Conservation (phyloP, 2,329 filamentous ascomycete genomes). For the Aureobasidium sp. region DNA sequence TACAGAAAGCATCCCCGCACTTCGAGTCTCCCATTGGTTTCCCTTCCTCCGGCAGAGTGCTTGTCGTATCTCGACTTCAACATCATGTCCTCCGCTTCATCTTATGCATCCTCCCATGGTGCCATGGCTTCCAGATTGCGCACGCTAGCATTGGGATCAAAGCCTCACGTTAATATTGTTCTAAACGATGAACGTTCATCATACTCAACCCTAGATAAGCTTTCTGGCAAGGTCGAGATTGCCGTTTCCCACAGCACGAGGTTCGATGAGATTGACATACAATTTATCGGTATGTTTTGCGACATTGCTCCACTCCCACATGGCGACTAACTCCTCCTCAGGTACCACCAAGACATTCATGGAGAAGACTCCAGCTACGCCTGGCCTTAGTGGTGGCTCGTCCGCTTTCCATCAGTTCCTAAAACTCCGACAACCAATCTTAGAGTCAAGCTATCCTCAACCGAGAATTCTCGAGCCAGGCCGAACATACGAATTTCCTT, state of each 20-base stretch:
- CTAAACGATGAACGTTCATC: slow-evolving; percentile 32
- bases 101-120: slow-evolving; percentile 1
- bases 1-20: not conserved
- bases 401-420: slow-evolving; percentile 53
- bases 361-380: slow-evolving; percentile 44
- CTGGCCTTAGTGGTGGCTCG: slow-evolving; percentile 44
- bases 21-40: not conserved
- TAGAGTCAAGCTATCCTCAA: slow-evolving; percentile 43
- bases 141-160: slow-evolving; percentile 17
- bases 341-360: slow-evolving; percentile 45
- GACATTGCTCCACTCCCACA: slow-evolving; percentile 2
- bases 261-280: slow-evolving; percentile 51
- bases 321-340: slow-evolving; percentile 19
- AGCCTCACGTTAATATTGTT: slow-evolving; percentile 35
- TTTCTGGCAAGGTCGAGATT: slow-evolving; percentile 46
- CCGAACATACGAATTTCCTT: slow-evolving; percentile 50
- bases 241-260: slow-evolving; percentile 42
- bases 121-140: slow-evolving; percentile 11
- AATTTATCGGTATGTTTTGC: slow-evolving; percentile 43
- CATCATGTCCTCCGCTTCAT: slow-evolving; percentile 7
- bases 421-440: slow-evolving; percentile 51
- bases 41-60: not conserved
- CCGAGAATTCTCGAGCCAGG: slow-evolving; percentile 47
- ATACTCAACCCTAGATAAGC: slow-evolving; percentile 49
- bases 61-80: slow-evolving; percentile 7